These are phyloP conservation scores for Metschnikowia aberdeeniae DNA, from an alignment of 805 yeast species.

Conservation along the genomic window DNA sequence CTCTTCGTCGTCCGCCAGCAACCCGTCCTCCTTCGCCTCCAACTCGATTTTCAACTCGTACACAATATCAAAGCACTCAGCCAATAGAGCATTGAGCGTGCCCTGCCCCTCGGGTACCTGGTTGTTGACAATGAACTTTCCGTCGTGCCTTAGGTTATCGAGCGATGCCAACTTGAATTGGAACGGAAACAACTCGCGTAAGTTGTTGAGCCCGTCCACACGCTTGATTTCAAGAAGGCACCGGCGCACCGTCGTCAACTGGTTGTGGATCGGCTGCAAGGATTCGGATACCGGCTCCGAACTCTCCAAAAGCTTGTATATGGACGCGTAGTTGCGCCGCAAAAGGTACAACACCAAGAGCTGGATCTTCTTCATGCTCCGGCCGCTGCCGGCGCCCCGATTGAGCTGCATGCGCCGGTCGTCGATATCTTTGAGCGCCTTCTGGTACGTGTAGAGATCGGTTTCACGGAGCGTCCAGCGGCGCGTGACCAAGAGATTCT, in stretches of 20 bases:
- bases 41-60: slow-evolving; percentile 87
- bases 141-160: slow-evolving; percentile 84
- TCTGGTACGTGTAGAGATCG: slow-evolving; percentile 82
- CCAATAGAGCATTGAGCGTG: slow-evolving; percentile 80
- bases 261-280: slow-evolving; percentile 89
- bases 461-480: slow-evolving; percentile 98
- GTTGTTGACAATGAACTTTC: slow-evolving; percentile 83
- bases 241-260: slow-evolving; percentile 83
- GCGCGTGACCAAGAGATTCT: slow-evolving; percentile 81
- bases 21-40: slow-evolving; percentile 51
- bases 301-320: slow-evolving; percentile 83
- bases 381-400: slow-evolving; percentile 11
- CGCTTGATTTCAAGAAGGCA: slow-evolving; percentile 87
- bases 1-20: slow-evolving; percentile 6
- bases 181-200: slow-evolving; percentile 91
- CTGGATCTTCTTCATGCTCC: slow-evolving; percentile 30
- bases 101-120: slow-evolving; percentile 99
- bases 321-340: slow-evolving; percentile 86
- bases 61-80: slow-evolving; percentile 90
- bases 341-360: slow-evolving; percentile 66
- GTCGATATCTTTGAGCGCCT: slow-evolving; percentile 68
- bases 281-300: slow-evolving; percentile 96
- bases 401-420: slow-evolving; percentile 52
- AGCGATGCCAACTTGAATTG: slow-evolving; percentile 90
- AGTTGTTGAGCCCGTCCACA: slow-evolving; percentile 84